Conservation (phyloP, 305 asterid genomes). For the Solanum chacoense region DNA sequence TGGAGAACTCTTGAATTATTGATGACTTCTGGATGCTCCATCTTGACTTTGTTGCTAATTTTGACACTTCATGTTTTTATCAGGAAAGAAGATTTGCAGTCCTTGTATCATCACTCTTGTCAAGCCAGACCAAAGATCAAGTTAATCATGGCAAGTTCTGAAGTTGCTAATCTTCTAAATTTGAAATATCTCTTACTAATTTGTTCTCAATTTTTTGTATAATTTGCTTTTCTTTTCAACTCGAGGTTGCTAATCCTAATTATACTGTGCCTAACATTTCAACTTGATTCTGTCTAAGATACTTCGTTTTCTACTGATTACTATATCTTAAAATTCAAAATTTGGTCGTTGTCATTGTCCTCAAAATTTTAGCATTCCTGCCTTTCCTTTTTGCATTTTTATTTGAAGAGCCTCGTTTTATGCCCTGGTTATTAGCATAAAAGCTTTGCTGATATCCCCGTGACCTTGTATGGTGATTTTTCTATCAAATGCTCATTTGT, state of each 20-base stretch:
- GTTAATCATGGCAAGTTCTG: slow-evolving; percentile 80
- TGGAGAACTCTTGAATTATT: background rate
- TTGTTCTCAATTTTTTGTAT: background rate
- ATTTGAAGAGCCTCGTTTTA: background rate
- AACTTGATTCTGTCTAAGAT: background rate
- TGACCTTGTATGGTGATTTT: background rate
- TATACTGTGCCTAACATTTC: background rate
- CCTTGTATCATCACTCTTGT: slow-evolving; percentile 73
- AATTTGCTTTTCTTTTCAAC: background rate
- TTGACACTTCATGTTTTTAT: background rate
- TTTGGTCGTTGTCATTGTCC: background rate
- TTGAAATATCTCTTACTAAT: background rate
- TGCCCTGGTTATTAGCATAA: background rate
- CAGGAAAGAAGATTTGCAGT: slow-evolving; percentile 97
- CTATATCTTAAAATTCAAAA: background rate
- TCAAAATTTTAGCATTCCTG: background rate
- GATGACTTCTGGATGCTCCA: background rate
- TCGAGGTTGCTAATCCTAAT: background rate
- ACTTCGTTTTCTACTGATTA: background rate
- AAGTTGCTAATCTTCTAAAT: background rate
- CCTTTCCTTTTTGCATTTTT: background rate
- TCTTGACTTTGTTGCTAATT: background rate
- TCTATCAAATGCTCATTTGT: background rate
- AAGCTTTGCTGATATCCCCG: background rate
- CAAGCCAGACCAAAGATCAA: slow-evolving; percentile 95